These are phyloP conservation scores for Fusarium armeniacum DNA, from an alignment of 2,329 filamentous ascomycete genomes.

Conservation along the genomic window DNA sequence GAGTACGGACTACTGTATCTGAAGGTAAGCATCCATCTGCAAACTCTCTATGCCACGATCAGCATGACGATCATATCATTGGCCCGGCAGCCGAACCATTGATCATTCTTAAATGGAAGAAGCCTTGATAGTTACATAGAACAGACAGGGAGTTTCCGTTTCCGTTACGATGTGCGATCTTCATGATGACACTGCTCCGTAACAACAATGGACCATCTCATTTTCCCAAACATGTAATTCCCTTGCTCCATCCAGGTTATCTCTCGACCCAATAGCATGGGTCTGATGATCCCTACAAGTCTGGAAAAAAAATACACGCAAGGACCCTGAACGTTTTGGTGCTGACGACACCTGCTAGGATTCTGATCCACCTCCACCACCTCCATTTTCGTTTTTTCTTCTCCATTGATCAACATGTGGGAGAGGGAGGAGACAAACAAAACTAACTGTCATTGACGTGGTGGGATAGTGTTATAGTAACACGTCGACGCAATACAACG, in stretches of 20 bases:
- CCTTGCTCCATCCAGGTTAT: neutral
- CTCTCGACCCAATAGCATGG: slow-evolving; percentile 13
- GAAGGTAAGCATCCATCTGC: slow-evolving; percentile 3
- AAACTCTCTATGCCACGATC: slow-evolving; percentile 35
- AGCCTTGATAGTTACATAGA: slow-evolving; percentile 10
- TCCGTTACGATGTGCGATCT: neutral
- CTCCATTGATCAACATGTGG: slow-evolving; percentile 25
- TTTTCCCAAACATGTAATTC: slow-evolving; percentile 6
- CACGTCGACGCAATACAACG: slow-evolving; percentile 1
- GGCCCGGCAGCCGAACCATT: slow-evolving; percentile 35
- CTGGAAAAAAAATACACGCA: slow-evolving; percentile 14
- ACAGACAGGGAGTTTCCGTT: slow-evolving; percentile 23
- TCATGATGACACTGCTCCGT: slow-evolving; percentile 30
- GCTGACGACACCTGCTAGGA: slow-evolving; percentile 48
- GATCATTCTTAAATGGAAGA: slow-evolving; percentile 25
- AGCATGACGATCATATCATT: slow-evolving; percentile 42
- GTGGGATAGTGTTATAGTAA: slow-evolving; percentile 1
- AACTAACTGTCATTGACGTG: slow-evolving; percentile 3
- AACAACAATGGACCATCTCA: neutral
- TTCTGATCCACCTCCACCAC: slow-evolving; percentile 33
- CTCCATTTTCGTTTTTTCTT: slow-evolving; percentile 25
- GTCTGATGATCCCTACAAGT: slow-evolving; percentile 10
- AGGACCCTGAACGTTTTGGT: slow-evolving; percentile 36
- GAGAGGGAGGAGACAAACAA: slow-evolving; percentile 11
- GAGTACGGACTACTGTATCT: neutral